phyloP scores from a whole-genome alignment of 352 stramenopile species.

The Phytophthora vignae region DNA sequence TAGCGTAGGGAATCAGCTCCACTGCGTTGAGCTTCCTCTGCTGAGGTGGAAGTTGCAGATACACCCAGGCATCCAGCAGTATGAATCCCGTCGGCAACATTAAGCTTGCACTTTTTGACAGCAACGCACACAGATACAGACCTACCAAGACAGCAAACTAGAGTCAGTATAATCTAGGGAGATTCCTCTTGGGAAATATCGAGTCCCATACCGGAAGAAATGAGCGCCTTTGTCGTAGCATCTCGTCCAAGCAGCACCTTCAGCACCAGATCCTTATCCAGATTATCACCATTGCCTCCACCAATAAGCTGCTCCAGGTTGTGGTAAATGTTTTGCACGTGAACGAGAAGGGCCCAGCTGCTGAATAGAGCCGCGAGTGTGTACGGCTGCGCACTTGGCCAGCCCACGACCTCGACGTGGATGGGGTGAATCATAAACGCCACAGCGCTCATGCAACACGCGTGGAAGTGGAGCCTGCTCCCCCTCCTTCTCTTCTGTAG shows the following conservation, averaged over 20 bases:
- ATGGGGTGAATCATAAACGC: conserved; percentile 64
- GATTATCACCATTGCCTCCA: not conserved
- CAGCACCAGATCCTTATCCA: not conserved
- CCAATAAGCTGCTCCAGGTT: conserved; percentile 4
- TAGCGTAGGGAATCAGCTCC: conserved; percentile 11
- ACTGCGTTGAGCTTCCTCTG: not conserved
- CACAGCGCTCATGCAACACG: conserved; percentile 46
- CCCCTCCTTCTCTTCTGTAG: not conserved
- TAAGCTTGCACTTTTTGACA: conserved; percentile 61
- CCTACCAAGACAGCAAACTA: conserved; percentile 7
- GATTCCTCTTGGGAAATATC: no score
- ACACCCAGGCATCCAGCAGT: conserved; percentile 40
- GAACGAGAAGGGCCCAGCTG: conserved; percentile 37
- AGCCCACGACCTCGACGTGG: conserved; percentile 69
- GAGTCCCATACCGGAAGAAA: conserved; percentile 11
- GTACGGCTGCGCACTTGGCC: conserved; percentile 73
- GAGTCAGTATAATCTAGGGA: no score
- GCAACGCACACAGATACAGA: conserved; percentile 42
- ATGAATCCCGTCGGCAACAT: conserved; percentile 43
- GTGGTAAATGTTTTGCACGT: conserved; percentile 17
- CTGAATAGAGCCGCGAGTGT: conserved; percentile 57
- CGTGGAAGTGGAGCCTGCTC: conserved; percentile 13
- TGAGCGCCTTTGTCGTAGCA: not conserved
- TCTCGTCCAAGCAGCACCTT: not conserved
- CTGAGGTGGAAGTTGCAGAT: not conserved